Base-by-base conservation (phyloP, 2,329 filamentous ascomycete species). In the Paracorniculantispora psalliotae region DNA sequence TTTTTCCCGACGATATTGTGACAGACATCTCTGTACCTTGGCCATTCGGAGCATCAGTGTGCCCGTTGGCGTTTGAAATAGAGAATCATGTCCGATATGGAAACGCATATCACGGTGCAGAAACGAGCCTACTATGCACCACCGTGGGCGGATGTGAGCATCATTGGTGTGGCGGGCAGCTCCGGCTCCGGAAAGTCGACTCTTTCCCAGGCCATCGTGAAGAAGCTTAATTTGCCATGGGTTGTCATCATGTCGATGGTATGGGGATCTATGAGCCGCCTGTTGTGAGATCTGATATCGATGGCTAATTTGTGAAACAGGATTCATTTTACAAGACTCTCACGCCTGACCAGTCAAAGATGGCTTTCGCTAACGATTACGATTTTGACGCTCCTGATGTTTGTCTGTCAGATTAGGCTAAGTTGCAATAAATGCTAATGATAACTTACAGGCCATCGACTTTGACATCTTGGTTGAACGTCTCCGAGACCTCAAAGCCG, bases 161-260 rank as follows among this genome's bases (percentile, higher is more conserved):
- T 99, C 68, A 97, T 99, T 71, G 94, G 92, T 53, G 89, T 99
- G 67, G 93, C 94, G 64, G 94, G 94, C 39, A 94, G 91, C 74
- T 97, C 93, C 28, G 94, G 94, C 44, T 97, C 93, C 26, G 75
- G 93, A 60, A 99, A 99, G 79, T 97, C 93, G 7, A 97, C 92
- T 7, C 78, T 99, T 57, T 92, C 94, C 33, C 84, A 96, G 71
- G 91, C 93, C 63, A 96, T 99, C 66, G 90, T 97, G 64, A 88
- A 84, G 67, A 88, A 90, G 68, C 78, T 99, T 67, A 96, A 94
- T 74, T 78, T 99, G 63, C 94, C 94, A 59, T 99, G 94, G 93
- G 94, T 99, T 62, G 92, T 97, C 52, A 97, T 99, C 74, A 76
- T 99, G 67, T 96, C 92, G 44, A 97, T 99, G 88, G 91, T 93